Evolutionary conservation across 306 rosid species (phyloP).

Genomic region (Cucumis melo): DNA sequence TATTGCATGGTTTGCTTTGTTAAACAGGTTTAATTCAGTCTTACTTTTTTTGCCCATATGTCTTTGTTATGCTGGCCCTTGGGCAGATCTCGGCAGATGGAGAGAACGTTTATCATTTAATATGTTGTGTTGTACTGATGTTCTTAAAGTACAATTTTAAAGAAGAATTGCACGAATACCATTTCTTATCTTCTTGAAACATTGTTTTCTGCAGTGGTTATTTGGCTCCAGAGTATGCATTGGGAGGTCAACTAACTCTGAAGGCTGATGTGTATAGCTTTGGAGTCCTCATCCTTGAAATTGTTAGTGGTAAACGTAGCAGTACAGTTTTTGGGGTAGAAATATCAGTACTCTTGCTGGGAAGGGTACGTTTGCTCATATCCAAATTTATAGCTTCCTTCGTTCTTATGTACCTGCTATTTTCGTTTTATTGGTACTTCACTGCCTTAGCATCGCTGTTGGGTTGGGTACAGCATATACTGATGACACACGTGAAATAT

Average conservation of each 20-base stretch:
- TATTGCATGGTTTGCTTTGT: not conserved
- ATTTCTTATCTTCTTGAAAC: constrained; percentile 6
- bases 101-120: not conserved
- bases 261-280: constrained; percentile 90
- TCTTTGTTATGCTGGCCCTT: not conserved
- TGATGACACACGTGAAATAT: not conserved
- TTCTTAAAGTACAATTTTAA: not conserved
- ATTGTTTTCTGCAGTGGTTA: constrained; percentile 54
- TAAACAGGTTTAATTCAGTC: not conserved
- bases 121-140: not conserved
- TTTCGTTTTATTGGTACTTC: not conserved
- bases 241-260: constrained; percentile 83
- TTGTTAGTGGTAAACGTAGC: constrained; percentile 65
- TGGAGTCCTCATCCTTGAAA: constrained; percentile 82
- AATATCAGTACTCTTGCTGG: constrained; percentile 43
- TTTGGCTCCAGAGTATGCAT: constrained; percentile 92
- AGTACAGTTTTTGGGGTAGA: constrained; percentile 43
- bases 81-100: not conserved
- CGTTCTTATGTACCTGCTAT: not conserved
- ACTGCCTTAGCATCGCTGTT: not conserved
- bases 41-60: not conserved
- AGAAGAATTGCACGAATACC: not conserved
- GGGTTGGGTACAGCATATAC: not conserved
- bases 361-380: constrained; percentile 40
- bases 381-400: not conserved